Evolutionary conservation across 2,329 filamentous ascomycete genomes (phyloP).

Genomic region (Fusarium neocosmosporiellum): DNA sequence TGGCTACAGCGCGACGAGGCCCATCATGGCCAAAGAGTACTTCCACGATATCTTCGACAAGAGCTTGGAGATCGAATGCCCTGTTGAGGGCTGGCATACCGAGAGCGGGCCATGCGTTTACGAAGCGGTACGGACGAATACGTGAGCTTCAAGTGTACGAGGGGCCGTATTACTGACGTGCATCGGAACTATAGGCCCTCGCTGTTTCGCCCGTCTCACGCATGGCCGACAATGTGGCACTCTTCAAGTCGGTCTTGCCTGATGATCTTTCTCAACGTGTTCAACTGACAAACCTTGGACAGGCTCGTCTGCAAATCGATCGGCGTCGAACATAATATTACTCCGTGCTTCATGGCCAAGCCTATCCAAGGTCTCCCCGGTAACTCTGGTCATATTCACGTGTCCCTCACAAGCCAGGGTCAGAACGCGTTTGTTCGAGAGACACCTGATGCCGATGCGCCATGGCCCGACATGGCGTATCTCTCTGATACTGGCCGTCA

Average conservation of each 20-base stretch:
- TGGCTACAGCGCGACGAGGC: neutral
- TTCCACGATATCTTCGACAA: neutral
- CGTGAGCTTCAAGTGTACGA: neutral
- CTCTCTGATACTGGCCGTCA: neutral
- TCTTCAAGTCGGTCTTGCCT: neutral
- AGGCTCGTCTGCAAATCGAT: neutral
- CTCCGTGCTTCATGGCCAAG: conserved; percentile 23
- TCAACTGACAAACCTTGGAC: neutral
- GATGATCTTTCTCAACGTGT: neutral
- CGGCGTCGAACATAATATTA: conserved; percentile 12
- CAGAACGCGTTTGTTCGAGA: neutral
- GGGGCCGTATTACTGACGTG: neutral
- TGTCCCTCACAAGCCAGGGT: neutral
- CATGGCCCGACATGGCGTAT: neutral
- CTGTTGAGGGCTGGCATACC: neutral
- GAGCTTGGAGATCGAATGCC: neutral
- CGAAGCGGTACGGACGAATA: neutral
- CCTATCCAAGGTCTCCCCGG: conserved; percentile 18
- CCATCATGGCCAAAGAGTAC: neutral
- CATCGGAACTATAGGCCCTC: neutral
- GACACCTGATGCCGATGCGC: neutral
- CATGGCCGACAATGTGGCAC: neutral
- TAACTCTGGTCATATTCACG: conserved; percentile 21
- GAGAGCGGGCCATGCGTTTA: neutral
- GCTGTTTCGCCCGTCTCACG: neutral